Evolutionary conservation across 192 early-diverging fungal genomes (phyloP).

Genomic region (Backusella westeae): DNA sequence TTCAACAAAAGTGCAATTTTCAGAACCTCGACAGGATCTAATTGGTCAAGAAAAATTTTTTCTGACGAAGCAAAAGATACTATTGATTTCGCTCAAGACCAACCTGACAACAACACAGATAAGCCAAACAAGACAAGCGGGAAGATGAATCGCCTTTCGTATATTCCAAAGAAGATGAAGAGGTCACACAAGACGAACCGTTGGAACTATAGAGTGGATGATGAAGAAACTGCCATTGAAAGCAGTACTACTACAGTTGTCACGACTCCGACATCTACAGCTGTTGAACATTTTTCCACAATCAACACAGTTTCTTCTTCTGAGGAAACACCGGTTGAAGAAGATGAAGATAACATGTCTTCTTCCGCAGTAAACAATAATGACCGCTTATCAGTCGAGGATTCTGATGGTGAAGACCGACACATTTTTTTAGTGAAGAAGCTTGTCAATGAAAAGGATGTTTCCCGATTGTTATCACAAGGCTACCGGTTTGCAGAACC

Average conservation of each 20-base stretch:
- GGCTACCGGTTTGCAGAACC: constrained; percentile 40
- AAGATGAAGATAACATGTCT: neutral
- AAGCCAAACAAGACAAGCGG: neutral
- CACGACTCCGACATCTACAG: neutral
- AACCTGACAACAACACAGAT: neutral
- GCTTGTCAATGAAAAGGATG: constrained; percentile 8
- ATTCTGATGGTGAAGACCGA: constrained; percentile 17
- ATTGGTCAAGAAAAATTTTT: neutral
- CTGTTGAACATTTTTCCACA: neutral
- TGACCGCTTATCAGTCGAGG: constrained; percentile 9
- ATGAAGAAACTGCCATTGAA: constrained; percentile 13
- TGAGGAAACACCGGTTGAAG: neutral
- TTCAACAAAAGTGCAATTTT: constrained; percentile 5
- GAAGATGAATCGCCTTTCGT: neutral
- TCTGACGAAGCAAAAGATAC: neutral
- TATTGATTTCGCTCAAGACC: neutral
- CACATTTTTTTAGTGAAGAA: constrained; percentile 40
- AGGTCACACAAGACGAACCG: neutral
- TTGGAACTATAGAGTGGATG: neutral
- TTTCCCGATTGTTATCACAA: constrained; percentile 18
- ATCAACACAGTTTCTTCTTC: neutral
- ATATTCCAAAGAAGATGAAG: neutral
- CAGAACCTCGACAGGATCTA: neutral
- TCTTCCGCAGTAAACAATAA: neutral
- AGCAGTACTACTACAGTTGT: neutral